Percentiles rank a stretch among this genome's conserved stretches.
Conservation (phyloP, 306 rosid genomes). For the Luffa acutangula region DNA sequence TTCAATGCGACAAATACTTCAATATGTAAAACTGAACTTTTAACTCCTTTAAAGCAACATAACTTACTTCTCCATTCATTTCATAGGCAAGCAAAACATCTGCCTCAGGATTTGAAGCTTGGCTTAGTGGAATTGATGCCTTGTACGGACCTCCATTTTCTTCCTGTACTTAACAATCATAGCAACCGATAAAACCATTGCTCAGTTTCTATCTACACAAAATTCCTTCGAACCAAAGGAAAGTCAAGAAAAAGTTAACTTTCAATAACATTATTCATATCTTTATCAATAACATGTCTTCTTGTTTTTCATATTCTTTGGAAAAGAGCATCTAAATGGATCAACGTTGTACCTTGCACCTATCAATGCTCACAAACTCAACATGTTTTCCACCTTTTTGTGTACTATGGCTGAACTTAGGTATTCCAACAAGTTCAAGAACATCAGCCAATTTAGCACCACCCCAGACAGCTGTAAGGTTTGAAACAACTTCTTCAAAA, state of each 20-base stretch:
- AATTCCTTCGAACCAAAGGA: not conserved
- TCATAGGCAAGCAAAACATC: constrained; percentile 94
- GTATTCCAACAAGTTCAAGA: constrained; percentile 78
- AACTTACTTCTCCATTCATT: constrained; percentile 91
- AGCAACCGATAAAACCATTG: not conserved
- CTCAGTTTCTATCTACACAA: not conserved
- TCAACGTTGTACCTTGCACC: constrained; percentile 61
- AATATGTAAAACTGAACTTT: not conserved
- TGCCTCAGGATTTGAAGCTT: constrained; percentile 86
- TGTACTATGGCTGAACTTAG: constrained; percentile 44
- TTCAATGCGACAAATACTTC: not conserved
- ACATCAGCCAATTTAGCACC: constrained; percentile 86
- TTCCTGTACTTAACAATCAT: constrained; percentile 38
- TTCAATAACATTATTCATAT: not conserved
- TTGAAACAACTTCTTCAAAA: not conserved
- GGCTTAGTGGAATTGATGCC: constrained; percentile 86
- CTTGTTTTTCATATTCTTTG: not conserved
- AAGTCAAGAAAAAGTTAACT: not conserved
- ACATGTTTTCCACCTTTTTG: constrained; percentile 79
- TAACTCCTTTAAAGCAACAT: constrained; percentile 2
- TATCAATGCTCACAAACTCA: constrained; percentile 83
- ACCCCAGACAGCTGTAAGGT: constrained; percentile 74
- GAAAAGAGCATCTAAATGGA: not conserved
- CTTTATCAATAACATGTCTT: not conserved
- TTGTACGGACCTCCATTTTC: constrained; percentile 96